phyloP scores from a whole-genome alignment of 1,139 yeast genomes.

The Debaryomyces nepalensis region DNA sequence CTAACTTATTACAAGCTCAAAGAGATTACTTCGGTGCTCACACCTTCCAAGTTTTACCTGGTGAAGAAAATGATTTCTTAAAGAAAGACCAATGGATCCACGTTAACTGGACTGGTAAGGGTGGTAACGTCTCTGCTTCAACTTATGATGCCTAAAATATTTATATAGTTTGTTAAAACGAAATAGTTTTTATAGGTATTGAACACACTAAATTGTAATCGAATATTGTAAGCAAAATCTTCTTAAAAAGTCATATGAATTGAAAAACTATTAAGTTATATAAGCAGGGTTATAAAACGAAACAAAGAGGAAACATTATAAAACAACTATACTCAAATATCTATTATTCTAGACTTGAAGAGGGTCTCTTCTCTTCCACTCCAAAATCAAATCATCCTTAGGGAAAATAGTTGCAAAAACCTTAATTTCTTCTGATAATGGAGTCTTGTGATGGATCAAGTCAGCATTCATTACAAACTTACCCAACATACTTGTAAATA shows the following conservation, averaged over 20 bases:
- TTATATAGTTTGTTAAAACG: conserved; percentile 2
- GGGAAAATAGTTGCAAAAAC: conserved; percentile 99
- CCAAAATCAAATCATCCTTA: conserved; percentile 84
- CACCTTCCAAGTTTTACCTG: conserved; percentile 95
- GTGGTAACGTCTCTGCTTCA: conserved; percentile 96
- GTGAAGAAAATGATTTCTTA: conserved; percentile 72
- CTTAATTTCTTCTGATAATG: conserved; percentile 84
- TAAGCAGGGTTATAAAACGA: not conserved
- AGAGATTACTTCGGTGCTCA: conserved; percentile 99
- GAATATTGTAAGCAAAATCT: not conserved
- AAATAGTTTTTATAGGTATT: not conserved
- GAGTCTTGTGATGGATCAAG: conserved; percentile 80
- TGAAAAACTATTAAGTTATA: conserved; percentile 5
- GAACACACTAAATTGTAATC: not conserved
- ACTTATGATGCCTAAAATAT: conserved; percentile 83
- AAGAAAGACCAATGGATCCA: conserved; percentile 87
- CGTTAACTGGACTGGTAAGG: conserved; percentile 99
- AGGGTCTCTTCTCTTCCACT: conserved; percentile 71
- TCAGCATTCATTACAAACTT: conserved; percentile 82
- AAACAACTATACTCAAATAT: not conserved
- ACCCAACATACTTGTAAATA: conserved; percentile 88
- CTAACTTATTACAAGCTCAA: conserved; percentile 98
- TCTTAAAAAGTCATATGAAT: conserved; percentile 1
- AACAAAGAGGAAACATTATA: conserved; percentile 1
- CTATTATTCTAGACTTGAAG: conserved; percentile 15